phyloP scores from a whole-genome alignment of 2,329 filamentous ascomycete species.

The Colletotrichum agaves region DNA sequence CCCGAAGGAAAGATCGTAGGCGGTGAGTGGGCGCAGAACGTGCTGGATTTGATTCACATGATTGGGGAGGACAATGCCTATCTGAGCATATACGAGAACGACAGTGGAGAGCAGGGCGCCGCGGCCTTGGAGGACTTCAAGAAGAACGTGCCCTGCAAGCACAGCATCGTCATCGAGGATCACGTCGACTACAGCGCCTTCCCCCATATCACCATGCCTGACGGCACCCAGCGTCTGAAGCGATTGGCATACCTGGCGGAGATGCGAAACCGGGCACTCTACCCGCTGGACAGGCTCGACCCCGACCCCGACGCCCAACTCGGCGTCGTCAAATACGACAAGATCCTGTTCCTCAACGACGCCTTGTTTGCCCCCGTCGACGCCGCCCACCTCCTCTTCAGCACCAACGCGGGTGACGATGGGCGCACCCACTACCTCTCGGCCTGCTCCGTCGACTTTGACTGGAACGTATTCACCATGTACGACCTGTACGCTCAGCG shows the following conservation, averaged over 20 bases:
- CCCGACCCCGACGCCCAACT: slow-evolving; percentile 44
- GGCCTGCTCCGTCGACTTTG: slow-evolving; percentile 74
- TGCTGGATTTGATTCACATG: slow-evolving; percentile 71
- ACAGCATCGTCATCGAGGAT: slow-evolving; percentile 68
- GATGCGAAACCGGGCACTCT: slow-evolving; percentile 76
- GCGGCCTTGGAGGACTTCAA: slow-evolving; percentile 65
- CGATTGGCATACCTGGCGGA: slow-evolving; percentile 79
- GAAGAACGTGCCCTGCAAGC: slow-evolving; percentile 54
- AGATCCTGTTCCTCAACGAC: slow-evolving; percentile 75
- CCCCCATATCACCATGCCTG: slow-evolving; percentile 69
- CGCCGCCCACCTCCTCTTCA: slow-evolving; percentile 69
- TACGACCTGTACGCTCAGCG: slow-evolving; percentile 81
- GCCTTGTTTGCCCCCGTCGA: slow-evolving; percentile 64
- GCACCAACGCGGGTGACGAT: slow-evolving; percentile 62
- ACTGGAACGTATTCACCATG: slow-evolving; percentile 73
- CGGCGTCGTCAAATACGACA: slow-evolving; percentile 57
- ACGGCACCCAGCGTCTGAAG: slow-evolving; percentile 72
- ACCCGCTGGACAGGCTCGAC: slow-evolving; percentile 66
- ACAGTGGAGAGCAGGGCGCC: slow-evolving; percentile 67
- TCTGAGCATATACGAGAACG: slow-evolving; percentile 79
- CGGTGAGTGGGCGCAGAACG: slow-evolving; percentile 71
- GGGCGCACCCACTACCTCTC: slow-evolving; percentile 71
- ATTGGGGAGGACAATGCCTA: slow-evolving; percentile 76
- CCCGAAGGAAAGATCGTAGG: slow-evolving; percentile 66
- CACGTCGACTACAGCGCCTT: slow-evolving; percentile 67